Percentiles rank a stretch among this genome's conserved stretches.
These are phyloP conservation scores for Globisporangium cylindrosporum DNA, from an alignment of 352 stramenopile genomes.

Conservation along the genomic window DNA sequence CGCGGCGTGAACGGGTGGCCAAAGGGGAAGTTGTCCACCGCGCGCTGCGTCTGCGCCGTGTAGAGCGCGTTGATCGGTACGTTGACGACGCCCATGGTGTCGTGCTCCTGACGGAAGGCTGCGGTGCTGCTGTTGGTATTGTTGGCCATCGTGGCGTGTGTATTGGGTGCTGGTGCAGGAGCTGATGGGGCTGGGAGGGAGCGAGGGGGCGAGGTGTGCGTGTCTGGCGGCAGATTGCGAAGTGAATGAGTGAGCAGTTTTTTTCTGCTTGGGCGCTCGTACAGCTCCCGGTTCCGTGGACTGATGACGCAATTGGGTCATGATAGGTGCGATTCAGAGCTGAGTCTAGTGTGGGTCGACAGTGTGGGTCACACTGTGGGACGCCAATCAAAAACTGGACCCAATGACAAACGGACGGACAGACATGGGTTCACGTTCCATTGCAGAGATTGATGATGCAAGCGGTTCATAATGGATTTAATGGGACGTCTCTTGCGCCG, in stretches of 20 bases:
- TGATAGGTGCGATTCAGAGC: slow-evolving; percentile 4
- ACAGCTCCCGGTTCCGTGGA: not conserved
- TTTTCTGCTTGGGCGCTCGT: slow-evolving; percentile 4
- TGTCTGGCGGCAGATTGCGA: slow-evolving; percentile 1
- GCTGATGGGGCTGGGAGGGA: not conserved
- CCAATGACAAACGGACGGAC: not conserved
- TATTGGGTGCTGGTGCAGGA: not conserved
- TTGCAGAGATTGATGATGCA: not conserved
- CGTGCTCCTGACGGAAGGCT: slow-evolving; percentile 43
- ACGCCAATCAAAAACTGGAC: not conserved
- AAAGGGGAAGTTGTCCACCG: slow-evolving; percentile 50
- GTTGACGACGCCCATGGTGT: slow-evolving; percentile 57
- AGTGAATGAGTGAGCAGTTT: not conserved
- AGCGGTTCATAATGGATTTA: not conserved
- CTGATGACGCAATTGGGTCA: not conserved
- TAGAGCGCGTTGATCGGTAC: slow-evolving; percentile 43
- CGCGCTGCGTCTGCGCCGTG: slow-evolving; percentile 52
- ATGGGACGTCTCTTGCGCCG: not conserved
- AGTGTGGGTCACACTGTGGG: not conserved
- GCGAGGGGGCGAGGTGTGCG: not conserved
- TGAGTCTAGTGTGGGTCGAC: not conserved
- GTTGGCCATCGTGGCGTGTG: slow-evolving; percentile 9
- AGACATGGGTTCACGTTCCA: not conserved
- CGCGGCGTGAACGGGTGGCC: slow-evolving; percentile 42
- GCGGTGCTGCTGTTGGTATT: not conserved